Evolutionary conservation across 768 basidiomycete genomes (phyloP), one percentile per base, ranked within the genome.

Genomic region (Leccinum aurantiacum): DNA sequence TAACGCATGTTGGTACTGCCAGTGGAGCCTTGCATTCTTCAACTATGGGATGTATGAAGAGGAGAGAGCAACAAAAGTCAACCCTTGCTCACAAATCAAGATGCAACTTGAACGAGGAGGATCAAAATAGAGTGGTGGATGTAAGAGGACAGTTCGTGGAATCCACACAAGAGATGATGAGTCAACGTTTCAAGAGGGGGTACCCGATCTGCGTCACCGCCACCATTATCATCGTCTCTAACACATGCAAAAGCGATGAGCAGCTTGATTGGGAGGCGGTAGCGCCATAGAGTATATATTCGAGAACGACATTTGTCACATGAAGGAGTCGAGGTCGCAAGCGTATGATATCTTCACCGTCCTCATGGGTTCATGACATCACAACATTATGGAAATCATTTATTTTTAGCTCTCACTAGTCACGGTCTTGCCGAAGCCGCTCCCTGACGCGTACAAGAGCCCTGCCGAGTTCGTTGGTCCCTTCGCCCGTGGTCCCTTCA

Each of bases 401-500:
- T 17, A 44, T 44, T 19, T 53, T 61, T 51, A 70, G 55, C 53
- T 56, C 1, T 60, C 67, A 44, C n/a, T 44, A n/a, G 10, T 44
- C 41, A 44, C 66, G 62, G 56, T 79, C 78, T 24, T 46, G 59
- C 44, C 66, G 68, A 54, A 88, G 61, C 59, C 76, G 75, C 3
- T 81, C 80, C 58, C 89, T 78, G 49, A 91, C 80, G 10, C 76
- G 77, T 65, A 78, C 75, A 63, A 91, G 77, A 3, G 83, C 77
- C 56, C 78, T 80, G 0, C 90, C 90, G 14, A 91, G 82, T 63
- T 86, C 74, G 68, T 92, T 92, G 38, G 69, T 65, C 9, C 87
- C 89, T 11, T 74, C 67, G 1, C 80, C 82, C 6, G 63, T 59
- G 5, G 74, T 65, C 1, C 86, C 88, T 13, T 81, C 79, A 4